Evolutionary conservation across 305 asterid species (phyloP).

Genomic region (Stenogyne calaminthoides): DNA sequence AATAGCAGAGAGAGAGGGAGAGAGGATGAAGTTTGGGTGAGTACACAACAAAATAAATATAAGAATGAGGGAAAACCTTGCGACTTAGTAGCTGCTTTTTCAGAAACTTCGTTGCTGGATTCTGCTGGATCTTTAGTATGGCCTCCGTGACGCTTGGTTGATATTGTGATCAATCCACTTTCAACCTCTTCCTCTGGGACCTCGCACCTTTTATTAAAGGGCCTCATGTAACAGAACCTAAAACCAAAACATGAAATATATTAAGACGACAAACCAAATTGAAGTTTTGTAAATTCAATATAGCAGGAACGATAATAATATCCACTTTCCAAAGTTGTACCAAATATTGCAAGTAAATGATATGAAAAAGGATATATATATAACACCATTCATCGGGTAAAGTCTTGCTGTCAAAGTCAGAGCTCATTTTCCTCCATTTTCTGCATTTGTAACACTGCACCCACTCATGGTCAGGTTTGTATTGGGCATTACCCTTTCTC

Average conservation of each 20-base stretch:
- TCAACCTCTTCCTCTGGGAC: conserved; percentile 56
- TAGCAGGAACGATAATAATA: neutral
- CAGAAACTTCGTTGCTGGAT: conserved; percentile 23
- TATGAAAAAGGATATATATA: neutral
- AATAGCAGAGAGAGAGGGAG: neutral
- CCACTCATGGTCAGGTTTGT: conserved; percentile 74
- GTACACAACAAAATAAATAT: neutral
- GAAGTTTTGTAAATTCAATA: conserved; percentile 1
- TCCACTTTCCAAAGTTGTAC: neutral
- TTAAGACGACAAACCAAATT: conserved; percentile 10
- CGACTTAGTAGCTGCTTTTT: conserved; percentile 6
- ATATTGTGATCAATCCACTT: conserved; percentile 44
- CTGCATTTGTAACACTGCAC: conserved; percentile 84
- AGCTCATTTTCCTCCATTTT: conserved; percentile 64
- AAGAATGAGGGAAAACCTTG: conserved; percentile 22
- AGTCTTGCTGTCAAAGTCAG: conserved; percentile 50
- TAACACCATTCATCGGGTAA: conserved; percentile 65
- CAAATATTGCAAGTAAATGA: conserved; percentile 5
- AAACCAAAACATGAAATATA: conserved; percentile 15
- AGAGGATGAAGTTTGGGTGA: neutral
- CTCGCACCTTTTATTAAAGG: conserved; percentile 62
- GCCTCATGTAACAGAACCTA: conserved; percentile 81
- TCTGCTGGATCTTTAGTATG: conserved; percentile 15
- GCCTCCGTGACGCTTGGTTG: conserved; percentile 32
- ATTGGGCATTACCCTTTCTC: conserved; percentile 44